phyloP scores from a whole-genome alignment of 495 filamentous ascomycete genomes.

The Tetracladium setigerum region DNA sequence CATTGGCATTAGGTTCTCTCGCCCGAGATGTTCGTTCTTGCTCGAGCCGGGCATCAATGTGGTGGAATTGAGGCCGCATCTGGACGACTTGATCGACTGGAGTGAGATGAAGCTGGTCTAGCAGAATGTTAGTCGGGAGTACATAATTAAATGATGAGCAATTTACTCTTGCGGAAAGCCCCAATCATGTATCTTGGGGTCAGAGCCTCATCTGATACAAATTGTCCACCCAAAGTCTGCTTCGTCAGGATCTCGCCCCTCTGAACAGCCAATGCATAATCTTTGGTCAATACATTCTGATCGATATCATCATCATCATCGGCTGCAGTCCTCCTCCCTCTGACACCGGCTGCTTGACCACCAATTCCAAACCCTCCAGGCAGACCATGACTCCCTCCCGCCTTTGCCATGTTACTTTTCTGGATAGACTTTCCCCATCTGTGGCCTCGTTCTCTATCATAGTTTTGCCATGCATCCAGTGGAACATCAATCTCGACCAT shows the following conservation, averaged over 20 bases:
- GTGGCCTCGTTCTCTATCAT: conserved; percentile 56
- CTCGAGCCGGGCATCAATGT: conserved; percentile 62
- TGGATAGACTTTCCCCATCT: conserved; percentile 60
- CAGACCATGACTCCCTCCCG: conserved; percentile 52
- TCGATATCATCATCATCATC: conserved; percentile 28
- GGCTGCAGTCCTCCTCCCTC: conserved; percentile 31
- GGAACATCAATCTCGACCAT: conserved; percentile 71
- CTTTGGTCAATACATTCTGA: conserved; percentile 31
- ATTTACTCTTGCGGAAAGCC: conserved; percentile 55
- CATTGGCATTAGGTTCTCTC: conserved; percentile 29
- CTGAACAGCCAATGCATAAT: conserved; percentile 40
- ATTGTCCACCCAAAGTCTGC: conserved; percentile 61
- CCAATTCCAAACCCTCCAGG: conserved; percentile 49
- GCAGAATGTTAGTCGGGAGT: conserved; percentile 7
- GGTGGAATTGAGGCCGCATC: conserved; percentile 66
- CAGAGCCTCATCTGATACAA: conserved; percentile 46
- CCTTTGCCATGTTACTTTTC: conserved; percentile 43
- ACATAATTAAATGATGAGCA: not conserved
- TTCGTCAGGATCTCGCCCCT: conserved; percentile 45
- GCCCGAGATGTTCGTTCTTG: conserved; percentile 29
- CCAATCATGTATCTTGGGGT: conserved; percentile 67
- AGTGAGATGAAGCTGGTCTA: conserved; percentile 63
- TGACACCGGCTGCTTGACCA: conserved; percentile 27
- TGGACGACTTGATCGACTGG: conserved; percentile 61
- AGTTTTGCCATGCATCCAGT: conserved; percentile 51